phyloP scores from a whole-genome alignment of 2,329 filamentous ascomycete genomes.

The Pseudocercospora musae region DNA sequence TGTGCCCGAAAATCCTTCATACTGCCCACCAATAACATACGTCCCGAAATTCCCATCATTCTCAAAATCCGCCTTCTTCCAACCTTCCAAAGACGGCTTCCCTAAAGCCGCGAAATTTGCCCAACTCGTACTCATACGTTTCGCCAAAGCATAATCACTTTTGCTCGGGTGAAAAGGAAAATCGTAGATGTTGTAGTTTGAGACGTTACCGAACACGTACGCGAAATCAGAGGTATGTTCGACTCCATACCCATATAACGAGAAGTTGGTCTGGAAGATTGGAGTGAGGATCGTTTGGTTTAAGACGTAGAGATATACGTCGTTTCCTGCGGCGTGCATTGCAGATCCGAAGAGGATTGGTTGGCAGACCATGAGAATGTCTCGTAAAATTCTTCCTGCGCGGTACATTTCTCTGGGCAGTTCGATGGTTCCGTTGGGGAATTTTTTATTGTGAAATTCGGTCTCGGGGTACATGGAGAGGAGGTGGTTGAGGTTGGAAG shows the following conservation, averaged over 20 bases:
- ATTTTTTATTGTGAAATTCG: conserved; percentile 44
- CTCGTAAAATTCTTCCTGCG: conserved; percentile 49
- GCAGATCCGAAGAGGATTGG: conserved; percentile 44
- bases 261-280: conserved; percentile 37
- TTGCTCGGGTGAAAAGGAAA: conserved; percentile 32
- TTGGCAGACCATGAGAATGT: conserved; percentile 52
- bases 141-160: conserved; percentile 42
- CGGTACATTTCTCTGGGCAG: conserved; percentile 51
- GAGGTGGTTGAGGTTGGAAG: conserved; percentile 26
- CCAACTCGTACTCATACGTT: conserved; percentile 48
- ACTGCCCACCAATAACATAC: conserved; percentile 47
- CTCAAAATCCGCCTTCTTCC: conserved; percentile 38
- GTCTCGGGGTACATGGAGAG: conserved; percentile 36
- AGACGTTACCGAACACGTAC: conserved; percentile 46
- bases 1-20: conserved; percentile 43
- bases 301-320: conserved; percentile 51
- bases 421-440: conserved; percentile 25
- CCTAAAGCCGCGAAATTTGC: conserved; percentile 46
- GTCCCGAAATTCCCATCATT: conserved; percentile 29
- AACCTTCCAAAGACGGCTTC: conserved; percentile 41
- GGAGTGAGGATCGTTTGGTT: conserved; percentile 55
- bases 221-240: conserved; percentile 55
- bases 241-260: conserved; percentile 43
- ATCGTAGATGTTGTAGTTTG: conserved; percentile 44
- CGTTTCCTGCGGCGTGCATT: conserved; percentile 38